Conservation (phyloP, 495 filamentous ascomycete genomes). For the Tuber umbilicatum region DNA sequence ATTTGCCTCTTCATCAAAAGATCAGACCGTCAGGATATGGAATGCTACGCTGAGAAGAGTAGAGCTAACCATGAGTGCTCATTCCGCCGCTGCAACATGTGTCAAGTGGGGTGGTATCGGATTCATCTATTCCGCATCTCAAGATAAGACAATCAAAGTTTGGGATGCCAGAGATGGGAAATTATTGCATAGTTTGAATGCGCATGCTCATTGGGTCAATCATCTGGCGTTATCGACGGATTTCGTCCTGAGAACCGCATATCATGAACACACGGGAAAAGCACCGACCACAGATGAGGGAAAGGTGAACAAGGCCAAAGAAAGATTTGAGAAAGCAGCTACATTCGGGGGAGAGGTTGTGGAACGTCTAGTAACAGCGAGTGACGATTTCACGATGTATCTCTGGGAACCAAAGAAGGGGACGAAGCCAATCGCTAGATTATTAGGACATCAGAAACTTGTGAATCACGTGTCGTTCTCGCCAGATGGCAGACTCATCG, state of each 20-base stretch:
- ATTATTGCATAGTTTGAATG: constrained; percentile 66
- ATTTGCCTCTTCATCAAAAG: constrained; percentile 82
- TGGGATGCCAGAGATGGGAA: constrained; percentile 79
- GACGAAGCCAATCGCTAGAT: constrained; percentile 75
- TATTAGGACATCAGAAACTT: constrained; percentile 90
- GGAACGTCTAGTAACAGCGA: constrained; percentile 82
- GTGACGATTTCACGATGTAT: constrained; percentile 94
- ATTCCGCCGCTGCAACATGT: constrained; percentile 80
- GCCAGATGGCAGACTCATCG: constrained; percentile 77
- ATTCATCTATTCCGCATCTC: constrained; percentile 77
- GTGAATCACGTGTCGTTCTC: constrained; percentile 95
- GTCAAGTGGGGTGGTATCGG: constrained; percentile 92
- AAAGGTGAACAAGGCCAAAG: constrained; percentile 66
- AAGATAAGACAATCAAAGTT: constrained; percentile 87
- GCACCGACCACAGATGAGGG: constrained; percentile 62
- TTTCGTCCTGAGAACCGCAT: constrained; percentile 78
- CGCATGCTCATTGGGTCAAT: constrained; percentile 93
- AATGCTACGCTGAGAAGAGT: constrained; percentile 68
- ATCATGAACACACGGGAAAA: constrained; percentile 72
- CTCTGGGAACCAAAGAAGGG: constrained; percentile 81
- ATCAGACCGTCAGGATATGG: constrained; percentile 86
- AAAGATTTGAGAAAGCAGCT: constrained; percentile 83
- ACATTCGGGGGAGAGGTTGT: constrained; percentile 68
- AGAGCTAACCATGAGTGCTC: constrained; percentile 75
- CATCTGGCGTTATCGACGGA: constrained; percentile 92